Evolutionary conservation across 164 flowering plant species (phyloP).

Genomic region (Vitis labrusca): DNA sequence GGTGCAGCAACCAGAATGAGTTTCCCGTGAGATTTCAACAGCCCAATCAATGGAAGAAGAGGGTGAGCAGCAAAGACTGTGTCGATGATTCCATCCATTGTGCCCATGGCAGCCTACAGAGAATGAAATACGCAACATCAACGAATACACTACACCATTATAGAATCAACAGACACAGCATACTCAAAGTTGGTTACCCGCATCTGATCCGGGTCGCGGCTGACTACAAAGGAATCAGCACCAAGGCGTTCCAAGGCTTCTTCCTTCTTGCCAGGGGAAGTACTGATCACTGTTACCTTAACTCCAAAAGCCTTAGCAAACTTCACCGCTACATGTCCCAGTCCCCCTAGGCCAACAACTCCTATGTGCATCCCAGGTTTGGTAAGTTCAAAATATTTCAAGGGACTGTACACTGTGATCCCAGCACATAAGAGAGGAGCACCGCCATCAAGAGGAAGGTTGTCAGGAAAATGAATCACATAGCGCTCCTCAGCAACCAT

Average conservation of each 20-base stretch:
- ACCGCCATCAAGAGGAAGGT: neutral
- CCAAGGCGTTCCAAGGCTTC: constrained; percentile 12
- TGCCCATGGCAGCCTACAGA: constrained; percentile 35
- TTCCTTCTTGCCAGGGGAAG: constrained; percentile 1
- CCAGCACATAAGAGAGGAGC: too few relatives aligned
- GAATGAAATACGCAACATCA: too few relatives aligned
- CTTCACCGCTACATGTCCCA: too few relatives aligned
- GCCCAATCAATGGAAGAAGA: constrained; percentile 31
- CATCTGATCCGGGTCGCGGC: constrained; percentile 6
- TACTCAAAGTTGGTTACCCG: neutral
- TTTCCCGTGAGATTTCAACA: constrained; percentile 44
- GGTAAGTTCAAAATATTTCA: constrained; percentile 3
- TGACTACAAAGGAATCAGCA: constrained; percentile 9
- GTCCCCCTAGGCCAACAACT: neutral
- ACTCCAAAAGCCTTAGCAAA: constrained; percentile 13
- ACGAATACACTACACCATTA: too few relatives aligned
- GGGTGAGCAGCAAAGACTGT: constrained; percentile 46
- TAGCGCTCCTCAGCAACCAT: constrained; percentile 13
- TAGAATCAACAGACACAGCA: too few relatives aligned
- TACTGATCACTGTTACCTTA: constrained; percentile 9
- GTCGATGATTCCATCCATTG: constrained; percentile 51
- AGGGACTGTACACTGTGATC: too few relatives aligned
- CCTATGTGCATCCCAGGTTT: constrained; percentile 7
- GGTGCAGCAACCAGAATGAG: constrained; percentile 46
- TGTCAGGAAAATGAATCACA: constrained; percentile 2